Base-by-base conservation (phyloP, 768 basidiomycete genomes). In the Tremella fuciformis region DNA sequence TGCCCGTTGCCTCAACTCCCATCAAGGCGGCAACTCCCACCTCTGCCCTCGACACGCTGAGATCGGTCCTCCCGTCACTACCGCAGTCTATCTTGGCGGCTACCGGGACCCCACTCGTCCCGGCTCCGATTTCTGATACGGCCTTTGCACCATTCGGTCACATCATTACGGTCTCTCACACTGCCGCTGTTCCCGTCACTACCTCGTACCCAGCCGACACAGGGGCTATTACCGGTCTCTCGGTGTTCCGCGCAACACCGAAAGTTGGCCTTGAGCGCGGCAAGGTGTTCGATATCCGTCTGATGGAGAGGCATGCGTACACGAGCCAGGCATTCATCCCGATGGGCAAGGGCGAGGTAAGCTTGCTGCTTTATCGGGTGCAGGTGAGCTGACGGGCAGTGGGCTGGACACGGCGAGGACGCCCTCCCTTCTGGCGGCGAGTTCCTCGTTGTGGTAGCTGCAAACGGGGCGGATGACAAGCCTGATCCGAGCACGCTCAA, bases 251-350 rank as follows among this genome's bases (percentile, higher is more conserved):
- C 41, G 89, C 89, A 73, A 83, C 85, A 50, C 86, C 82, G 37
- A 80, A 87, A 26, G 78, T 80, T 8, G 77, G 76, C 8, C 71
- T 77, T 29, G 80, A 81, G 40, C 67, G 74, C 11, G 79, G 79
- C 25, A 83, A 83, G 18, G 79, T 77, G 18, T 83, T 85, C 67
- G 81, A 80, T 59, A 77, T 97, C 60, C 82, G 82, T 62, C 81
- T 86, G n/a, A 79, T 98, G 60, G 96, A 99, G 77, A 82, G 75
- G 26, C 96, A 99, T 71, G 82, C 86, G 25, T 88, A 82, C 74
- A 93, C 89, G 13, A 94, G 87, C 67, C 96, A 98, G 75, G 86
- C 88, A 13, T 99, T 98, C 77, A 83, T 97, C 62, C 94, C 96
- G 8, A 91, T 98, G 89, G 89, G 91, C 3, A 76, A 78, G 40